Evolutionary conservation across 2,329 filamentous ascomycete species (phyloP).

Genomic region (Trichoderma koningiopsis): DNA sequence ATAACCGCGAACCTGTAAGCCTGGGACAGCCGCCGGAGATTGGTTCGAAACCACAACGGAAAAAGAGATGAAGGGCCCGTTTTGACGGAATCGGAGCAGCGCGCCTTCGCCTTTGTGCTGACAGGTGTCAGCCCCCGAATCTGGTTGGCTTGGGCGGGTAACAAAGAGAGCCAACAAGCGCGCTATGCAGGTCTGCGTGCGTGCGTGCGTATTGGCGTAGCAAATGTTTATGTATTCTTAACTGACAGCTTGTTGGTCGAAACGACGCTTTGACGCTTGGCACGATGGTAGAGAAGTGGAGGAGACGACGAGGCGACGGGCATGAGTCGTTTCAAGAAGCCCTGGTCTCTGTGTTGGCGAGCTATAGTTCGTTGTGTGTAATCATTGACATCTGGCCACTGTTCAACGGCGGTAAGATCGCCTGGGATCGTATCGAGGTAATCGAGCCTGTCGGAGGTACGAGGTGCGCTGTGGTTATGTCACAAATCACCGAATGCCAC

Average conservation of each 20-base stretch:
- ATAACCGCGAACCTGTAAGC: constrained; percentile 11
- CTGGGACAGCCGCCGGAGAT: constrained; percentile 19
- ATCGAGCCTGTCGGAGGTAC: not conserved
- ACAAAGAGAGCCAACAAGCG: not conserved
- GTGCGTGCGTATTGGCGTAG: not conserved
- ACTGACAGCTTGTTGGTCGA: not conserved
- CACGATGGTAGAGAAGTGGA: not conserved
- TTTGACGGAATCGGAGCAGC: not conserved
- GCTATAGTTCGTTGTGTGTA: not conserved
- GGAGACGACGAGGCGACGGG: not conserved
- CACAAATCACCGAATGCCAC: not conserved
- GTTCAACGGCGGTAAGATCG: not conserved
- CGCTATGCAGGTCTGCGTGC: not conserved
- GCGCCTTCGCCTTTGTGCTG: constrained; percentile 10
- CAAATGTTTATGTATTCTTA: not conserved
- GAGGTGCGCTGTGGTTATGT: not conserved
- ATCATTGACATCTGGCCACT: not conserved
- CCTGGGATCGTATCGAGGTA: not conserved
- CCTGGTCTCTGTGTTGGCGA: not conserved
- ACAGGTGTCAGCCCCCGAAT: constrained; percentile 19
- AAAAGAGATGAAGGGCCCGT: not conserved
- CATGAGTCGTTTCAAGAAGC: not conserved
- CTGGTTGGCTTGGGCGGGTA: not conserved
- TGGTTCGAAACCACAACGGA: not conserved
- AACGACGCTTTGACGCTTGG: not conserved